Base-by-base conservation (phyloP, 2,329 filamentous ascomycete species). In the Hirsutella thompsonii region DNA sequence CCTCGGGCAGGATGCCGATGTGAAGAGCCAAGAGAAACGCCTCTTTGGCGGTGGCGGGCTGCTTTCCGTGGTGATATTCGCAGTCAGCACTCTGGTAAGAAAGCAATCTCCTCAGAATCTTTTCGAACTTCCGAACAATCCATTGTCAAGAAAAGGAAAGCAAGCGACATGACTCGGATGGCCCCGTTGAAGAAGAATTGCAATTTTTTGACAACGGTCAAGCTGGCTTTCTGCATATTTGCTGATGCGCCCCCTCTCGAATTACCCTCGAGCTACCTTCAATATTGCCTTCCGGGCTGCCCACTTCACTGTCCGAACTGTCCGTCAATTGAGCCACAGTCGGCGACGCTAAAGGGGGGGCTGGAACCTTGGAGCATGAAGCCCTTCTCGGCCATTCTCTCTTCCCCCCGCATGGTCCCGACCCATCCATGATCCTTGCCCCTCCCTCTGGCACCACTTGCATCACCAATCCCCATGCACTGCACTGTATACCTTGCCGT, bases 401-500 rank as follows among this genome's bases (percentile, higher is more conserved):
- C 14, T 23, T 37, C 21, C 21, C 38, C 42, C 38, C 42, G n/a
- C 34, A 26, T 20, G 29, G 23, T 32, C 42, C 26, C 42, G 34
- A 20, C 37, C 16, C 13, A 14, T 29, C 38, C 38, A 32, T 40
- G 42, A 38, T 41, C 20, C 42, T 34, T 38, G 36, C 33, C 20
- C 26, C 37, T 28, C 41, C 41, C 28, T 30, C 42, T 39, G 43
- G 37, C 38, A 40, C 28, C 37, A 18, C 37, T 37, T 42, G 40
- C 36, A 38, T 42, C 36, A 32, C 20, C 36, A 29, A 11, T 28
- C 26, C n/a, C 20, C 20, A 37, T 41, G 37, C 37, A 21, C 37
- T 20, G 23, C 37, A 39, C 37, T 39, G 37, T 39, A 38, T 11
- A 26, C n/a, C n/a, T n/a, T n/a, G 23, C 23, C 11, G 23, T 26